phyloP scores from a whole-genome alignment of 495 filamentous ascomycete genomes.

The Penicillium paxilli region DNA sequence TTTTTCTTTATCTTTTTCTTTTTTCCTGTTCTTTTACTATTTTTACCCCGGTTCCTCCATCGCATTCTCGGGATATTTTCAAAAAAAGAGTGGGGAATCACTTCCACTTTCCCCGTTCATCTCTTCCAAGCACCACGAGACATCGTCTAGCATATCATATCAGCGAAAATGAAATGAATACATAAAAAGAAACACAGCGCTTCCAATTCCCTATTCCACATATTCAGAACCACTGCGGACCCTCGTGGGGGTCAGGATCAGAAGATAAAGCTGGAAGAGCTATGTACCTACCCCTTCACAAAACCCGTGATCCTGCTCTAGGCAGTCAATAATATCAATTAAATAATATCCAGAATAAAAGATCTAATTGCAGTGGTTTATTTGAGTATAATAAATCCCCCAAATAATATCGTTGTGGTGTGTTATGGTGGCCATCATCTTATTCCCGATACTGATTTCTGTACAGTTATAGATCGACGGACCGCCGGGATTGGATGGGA shows the following conservation, averaged over 20 bases:
- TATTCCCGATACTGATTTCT: too few relatives aligned
- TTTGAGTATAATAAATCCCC: too few relatives aligned
- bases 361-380: too few relatives aligned
- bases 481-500: too few relatives aligned
- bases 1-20: not conserved
- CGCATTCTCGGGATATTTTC: not conserved
- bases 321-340: too few relatives aligned
- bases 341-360: too few relatives aligned
- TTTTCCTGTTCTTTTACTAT: not conserved
- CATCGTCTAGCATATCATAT: constrained; percentile 17
- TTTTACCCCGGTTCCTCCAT: constrained; percentile 3
- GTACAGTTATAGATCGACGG: too few relatives aligned
- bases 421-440: too few relatives aligned
- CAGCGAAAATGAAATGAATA: constrained; percentile 1
- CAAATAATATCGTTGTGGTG: too few relatives aligned
- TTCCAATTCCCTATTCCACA: too few relatives aligned
- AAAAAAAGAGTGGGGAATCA: not conserved
- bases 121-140: constrained; percentile 2
- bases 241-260: constrained; percentile 10
- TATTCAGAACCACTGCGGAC: not conserved
- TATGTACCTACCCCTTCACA: not conserved
- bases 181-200: not conserved
- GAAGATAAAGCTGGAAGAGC: not conserved
- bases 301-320: too few relatives aligned
- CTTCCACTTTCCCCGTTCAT: constrained; percentile 2